Base-by-base conservation (phyloP, 768 basidiomycete genomes). In the Kwoniella pini region DNA sequence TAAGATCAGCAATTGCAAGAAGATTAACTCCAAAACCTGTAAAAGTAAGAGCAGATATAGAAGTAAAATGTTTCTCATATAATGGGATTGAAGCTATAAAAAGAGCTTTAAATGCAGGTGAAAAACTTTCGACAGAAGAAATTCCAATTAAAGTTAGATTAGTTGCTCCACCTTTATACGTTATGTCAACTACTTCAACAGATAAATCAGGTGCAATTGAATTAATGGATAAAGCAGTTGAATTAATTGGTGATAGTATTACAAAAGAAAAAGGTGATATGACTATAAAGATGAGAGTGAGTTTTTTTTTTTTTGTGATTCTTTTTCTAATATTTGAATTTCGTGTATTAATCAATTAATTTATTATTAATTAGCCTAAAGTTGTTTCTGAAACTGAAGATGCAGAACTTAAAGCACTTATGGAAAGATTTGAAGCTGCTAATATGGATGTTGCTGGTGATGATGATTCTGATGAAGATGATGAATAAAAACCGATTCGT, bases 301-400 rank as follows among this genome's bases (percentile, higher is more conserved):
- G 67, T 67, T 33, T 2, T 21, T 28, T 0, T 31, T 19, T 56
- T n/a, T n/a, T n/a, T n/a, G n/a, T n/a, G n/a, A n/a, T n/a, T n/a
- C n/a, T 36, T 36, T 36, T 36, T 7, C 33, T 36, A 15, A 36
- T 36, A 15, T 7, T 36, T 15, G 7, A 15, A 36, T 36, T 15
- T 15, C 33, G 15, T 36, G 7, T n/a, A n/a, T n/a, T n/a, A 10
- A 21, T 21, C 38, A n/a, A 28, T 38, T 36, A 5, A 9, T 33
- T 13, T 36, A 3, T 24, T 11, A 9, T 36, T 45, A n/a, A 45
- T 38, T 43, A 96, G 92, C 96, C 96, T 62, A 98, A 98, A 83
- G 92, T 95, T 1, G 89, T 99, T 36, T 93, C 91, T 24, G 96
- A 97, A 79, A 90, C 90, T 4, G 96, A 99, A 80, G 96, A 99